phyloP scores from a whole-genome alignment of 208 protist species.

The Acanthamoeba divionensis region DNA sequence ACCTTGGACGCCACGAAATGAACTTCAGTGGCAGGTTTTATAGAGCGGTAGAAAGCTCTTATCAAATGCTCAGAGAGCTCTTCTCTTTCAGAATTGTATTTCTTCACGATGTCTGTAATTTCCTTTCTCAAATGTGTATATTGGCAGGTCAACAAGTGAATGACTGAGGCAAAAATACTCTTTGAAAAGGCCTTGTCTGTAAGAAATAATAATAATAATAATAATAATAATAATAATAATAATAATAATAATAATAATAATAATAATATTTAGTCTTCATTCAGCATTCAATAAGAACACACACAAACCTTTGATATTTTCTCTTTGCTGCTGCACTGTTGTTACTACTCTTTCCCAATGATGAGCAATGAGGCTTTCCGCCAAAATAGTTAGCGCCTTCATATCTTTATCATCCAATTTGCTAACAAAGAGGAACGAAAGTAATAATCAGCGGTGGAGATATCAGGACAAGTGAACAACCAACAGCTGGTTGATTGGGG shows the following conservation, averaged over 20 bases:
- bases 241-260: no score
- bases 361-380: not conserved
- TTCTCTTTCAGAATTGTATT: not conserved
- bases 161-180: not conserved
- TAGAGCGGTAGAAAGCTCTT: not conserved
- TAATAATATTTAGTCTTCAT: no score
- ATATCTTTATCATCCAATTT: slow-evolving; percentile 32
- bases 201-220: no score
- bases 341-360: not conserved
- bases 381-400: not conserved
- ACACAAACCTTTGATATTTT: not conserved
- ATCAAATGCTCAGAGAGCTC: not conserved
- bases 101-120: not conserved
- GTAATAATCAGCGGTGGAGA: no score
- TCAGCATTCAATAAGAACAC: no score
- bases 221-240: no score
- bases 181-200: no score
- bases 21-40: slow-evolving; percentile 9
- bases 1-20: not conserved
- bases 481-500: no score
- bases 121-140: not conserved
- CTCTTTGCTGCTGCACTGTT: not conserved
- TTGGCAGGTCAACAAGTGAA: slow-evolving; percentile 12
- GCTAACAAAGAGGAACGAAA: not conserved
- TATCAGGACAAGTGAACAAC: no score